These are phyloP conservation scores for Septoria linicola DNA, from an alignment of 2,329 filamentous ascomycete species.

Conservation along the genomic window DNA sequence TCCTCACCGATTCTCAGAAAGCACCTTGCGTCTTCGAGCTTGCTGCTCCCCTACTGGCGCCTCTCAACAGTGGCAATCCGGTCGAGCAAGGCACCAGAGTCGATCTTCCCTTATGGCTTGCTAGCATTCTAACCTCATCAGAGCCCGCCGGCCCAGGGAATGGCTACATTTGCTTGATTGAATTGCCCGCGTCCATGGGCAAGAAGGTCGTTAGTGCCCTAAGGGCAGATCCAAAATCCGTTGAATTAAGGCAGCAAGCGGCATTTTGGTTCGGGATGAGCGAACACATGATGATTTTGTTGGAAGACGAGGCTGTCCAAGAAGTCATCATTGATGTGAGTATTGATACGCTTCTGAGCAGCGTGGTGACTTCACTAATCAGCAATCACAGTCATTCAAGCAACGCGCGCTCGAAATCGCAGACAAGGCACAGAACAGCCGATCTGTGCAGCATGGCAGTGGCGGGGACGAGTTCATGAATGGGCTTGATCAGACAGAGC, in stretches of 20 bases:
- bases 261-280: slow-evolving; percentile 82
- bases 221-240: slow-evolving; percentile 82
- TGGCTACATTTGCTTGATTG: slow-evolving; percentile 70
- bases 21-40: slow-evolving; percentile 93
- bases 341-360: background rate
- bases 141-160: slow-evolving; percentile 43
- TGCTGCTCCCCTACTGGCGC: slow-evolving; percentile 80
- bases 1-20: slow-evolving; percentile 89
- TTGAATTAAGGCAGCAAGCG: slow-evolving; percentile 78
- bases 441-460: slow-evolving; percentile 37
- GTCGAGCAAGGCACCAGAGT: slow-evolving; percentile 80
- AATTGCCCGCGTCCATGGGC: slow-evolving; percentile 74
- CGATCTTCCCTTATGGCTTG: slow-evolving; percentile 87
- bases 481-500: slow-evolving; percentile 87
- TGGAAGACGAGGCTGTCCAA: slow-evolving; percentile 80
- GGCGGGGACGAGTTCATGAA: slow-evolving; percentile 71
- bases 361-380: slow-evolving; percentile 2
- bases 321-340: slow-evolving; percentile 54
- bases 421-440: slow-evolving; percentile 83
- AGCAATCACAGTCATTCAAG: slow-evolving; percentile 67
- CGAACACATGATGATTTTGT: slow-evolving; percentile 81
- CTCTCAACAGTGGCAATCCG: slow-evolving; percentile 70
- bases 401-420: slow-evolving; percentile 77
- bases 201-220: slow-evolving; percentile 82
- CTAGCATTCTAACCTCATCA: slow-evolving; percentile 80